Percentiles rank a stretch among this genome's conserved stretches.
Evolutionary conservation across 768 basidiomycete species (phyloP).

Genomic region (Cubamyces lactineus): DNA sequence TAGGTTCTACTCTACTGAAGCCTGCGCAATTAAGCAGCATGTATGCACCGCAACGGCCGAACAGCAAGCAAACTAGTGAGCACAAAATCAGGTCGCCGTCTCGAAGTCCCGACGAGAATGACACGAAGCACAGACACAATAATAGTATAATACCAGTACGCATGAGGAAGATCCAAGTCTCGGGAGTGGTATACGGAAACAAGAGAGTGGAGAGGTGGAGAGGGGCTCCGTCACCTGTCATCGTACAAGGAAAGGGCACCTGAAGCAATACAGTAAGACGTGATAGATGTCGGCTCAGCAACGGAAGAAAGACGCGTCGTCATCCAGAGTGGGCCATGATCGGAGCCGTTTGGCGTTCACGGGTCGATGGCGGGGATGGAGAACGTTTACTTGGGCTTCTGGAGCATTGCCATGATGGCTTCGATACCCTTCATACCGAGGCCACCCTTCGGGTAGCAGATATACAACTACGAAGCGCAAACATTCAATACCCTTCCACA

Average conservation of each 20-base stretch:
- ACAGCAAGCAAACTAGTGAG: no score
- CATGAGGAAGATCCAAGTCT: neutral
- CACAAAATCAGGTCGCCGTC: neutral
- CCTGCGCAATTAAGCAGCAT: neutral
- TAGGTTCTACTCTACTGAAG: neutral
- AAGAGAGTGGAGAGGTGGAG: neutral
- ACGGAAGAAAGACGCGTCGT: neutral
- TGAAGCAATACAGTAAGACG: neutral
- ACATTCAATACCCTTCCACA: conserved; percentile 2
- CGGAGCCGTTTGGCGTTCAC: neutral
- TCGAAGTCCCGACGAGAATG: no score
- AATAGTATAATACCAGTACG: neutral
- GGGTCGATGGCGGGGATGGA: neutral
- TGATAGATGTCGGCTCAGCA: neutral
- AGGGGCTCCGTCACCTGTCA: no score
- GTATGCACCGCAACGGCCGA: no score
- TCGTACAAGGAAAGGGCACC: neutral
- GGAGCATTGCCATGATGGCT: conserved; percentile 38
- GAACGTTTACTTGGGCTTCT: conserved; percentile 35
- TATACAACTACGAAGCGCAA: conserved; percentile 31
- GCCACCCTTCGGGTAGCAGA: conserved; percentile 39
- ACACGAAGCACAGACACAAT: no score
- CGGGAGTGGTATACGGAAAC: neutral
- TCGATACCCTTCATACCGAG: conserved; percentile 38
- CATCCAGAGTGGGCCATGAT: neutral